Percentiles rank a stretch among this genome's conserved stretches.
These are phyloP conservation scores for Penicillium lagena DNA, from an alignment of 495 filamentous ascomycete genomes.

Conservation along the genomic window DNA sequence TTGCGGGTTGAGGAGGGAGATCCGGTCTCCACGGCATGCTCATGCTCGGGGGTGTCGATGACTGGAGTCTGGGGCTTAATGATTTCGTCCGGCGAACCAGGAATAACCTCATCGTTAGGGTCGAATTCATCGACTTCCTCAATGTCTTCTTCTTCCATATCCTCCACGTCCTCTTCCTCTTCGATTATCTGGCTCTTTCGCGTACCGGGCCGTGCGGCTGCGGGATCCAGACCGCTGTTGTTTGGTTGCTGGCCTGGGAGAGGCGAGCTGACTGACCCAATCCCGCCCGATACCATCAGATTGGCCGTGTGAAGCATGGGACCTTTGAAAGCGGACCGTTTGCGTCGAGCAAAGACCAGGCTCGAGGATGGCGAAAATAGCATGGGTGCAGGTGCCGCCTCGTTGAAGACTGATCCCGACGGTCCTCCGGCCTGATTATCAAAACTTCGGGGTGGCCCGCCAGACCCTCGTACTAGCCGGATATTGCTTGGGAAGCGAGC, in stretches of 20 bases:
- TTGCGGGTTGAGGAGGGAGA: constrained; percentile 16
- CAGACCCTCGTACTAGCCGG: constrained; percentile 64
- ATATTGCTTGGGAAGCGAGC: constrained; percentile 78
- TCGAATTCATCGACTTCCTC: constrained; percentile 68
- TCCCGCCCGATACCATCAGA: constrained; percentile 29
- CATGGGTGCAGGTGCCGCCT: constrained; percentile 30
- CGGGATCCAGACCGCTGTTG: constrained; percentile 47
- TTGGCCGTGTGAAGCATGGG: constrained; percentile 59
- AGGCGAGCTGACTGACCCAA: constrained; percentile 30
- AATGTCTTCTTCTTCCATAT: constrained; percentile 49
- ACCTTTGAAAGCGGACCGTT: constrained; percentile 84
- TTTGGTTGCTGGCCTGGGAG: constrained; percentile 27
- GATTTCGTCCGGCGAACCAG: not conserved
- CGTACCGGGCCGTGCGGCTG: constrained; percentile 53
- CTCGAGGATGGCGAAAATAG: constrained; percentile 50
- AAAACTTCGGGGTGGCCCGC: constrained; percentile 22
- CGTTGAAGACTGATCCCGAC: constrained; percentile 31
- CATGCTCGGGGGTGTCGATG: no score
- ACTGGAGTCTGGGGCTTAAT: no score
- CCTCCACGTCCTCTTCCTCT: constrained; percentile 80
- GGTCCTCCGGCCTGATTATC: constrained; percentile 15
- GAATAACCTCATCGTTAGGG: constrained; percentile 13
- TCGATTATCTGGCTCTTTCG: constrained; percentile 63
- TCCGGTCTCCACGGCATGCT: not conserved
- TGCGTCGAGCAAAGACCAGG: constrained; percentile 85